Evolutionary conservation across 2,329 filamentous ascomycete genomes (phyloP), one percentile per base, ranked within the genome.

Genomic region (Neofusicoccum parvum): DNA sequence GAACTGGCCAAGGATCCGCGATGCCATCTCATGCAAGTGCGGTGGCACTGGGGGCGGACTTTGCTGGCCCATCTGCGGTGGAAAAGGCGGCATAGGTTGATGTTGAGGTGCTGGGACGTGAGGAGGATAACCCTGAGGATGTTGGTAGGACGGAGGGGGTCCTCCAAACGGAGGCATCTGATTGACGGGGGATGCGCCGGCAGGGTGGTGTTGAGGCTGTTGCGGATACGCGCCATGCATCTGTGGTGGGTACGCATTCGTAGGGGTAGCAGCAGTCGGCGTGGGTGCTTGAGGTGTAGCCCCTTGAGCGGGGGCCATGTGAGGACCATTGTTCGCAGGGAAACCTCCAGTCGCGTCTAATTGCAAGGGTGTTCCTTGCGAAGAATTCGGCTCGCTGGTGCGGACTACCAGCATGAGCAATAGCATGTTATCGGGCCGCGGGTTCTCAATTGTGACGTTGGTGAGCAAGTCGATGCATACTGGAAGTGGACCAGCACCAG

Each of bases 391-490:
- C 67, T 72, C 74, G 68, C 70, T 79, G 69, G 54, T 76, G 71
- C n/a, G 77, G 62, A 96, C 92, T 3, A 97, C 92, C 68, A 98
- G 90, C 1, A 94, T 91, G 23, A 94, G 87, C 9, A 98, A 82
- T 41, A 99, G 81, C 80, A 95, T 87, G 1, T 92, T 88, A 69
- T 96, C 90, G 0, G 88, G 83, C 15, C 91, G 85, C 2, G 86
- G 86, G 66, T 87, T 85, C 50, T 94, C 91, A 37, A 97, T 86
- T 36, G 87, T 87, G 75, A 94, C 94, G 71, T 94, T 90, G 68
- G 92, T 89, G n/a, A 98, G 85, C 72, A 96, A 91, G 67, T 92
- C 87, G 76, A 97, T 88, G 72, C 97, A 97, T 68, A 94, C 91
- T 0, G 95, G 94, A 49, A 94, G 86, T 56, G 81, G 80, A 39